Base-by-base conservation (phyloP, 2,329 filamentous ascomycete genomes). In the Botryotinia convoluta region DNA sequence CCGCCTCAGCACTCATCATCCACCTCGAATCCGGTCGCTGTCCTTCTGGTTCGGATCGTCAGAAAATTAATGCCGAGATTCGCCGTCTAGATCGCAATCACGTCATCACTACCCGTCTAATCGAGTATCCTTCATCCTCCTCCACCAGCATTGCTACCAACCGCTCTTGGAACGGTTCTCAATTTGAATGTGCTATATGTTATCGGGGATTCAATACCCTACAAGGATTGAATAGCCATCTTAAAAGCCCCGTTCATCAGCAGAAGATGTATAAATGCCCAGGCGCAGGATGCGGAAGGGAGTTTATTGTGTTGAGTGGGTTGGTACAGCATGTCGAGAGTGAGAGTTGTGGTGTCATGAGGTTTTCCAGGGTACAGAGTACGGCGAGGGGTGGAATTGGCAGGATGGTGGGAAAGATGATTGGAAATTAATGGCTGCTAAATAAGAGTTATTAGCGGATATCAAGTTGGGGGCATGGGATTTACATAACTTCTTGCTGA, bases 1-100 rank as follows among this genome's bases (percentile, higher is more conserved):
- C 86, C 0, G 87, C 88, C 2, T 87, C 85, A 1, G 89, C 88
- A 6, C 76, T 91, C 83, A 89, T 77, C 88, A 92, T 91, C 0
- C 90, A 92, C 75, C 80, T 77, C 0, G 86, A 86, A n/a, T 80
- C 82, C 0, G 92, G 89, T 69, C 83, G 84, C 0, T 79, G 79
- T 0, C 86, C 87, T 0, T 81, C 78, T 0, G 71, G 76, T 4
- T 61, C 90, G 2, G 84, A 87, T 77, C 85, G 86, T 16, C 84
- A 87, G 16, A 79, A 75, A 4, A 82, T 91, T 6, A 86, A 86
- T 78, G 74, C 78, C 0, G 78, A 83, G 18, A 80, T 90, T 12
- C 83, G 84, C 3, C 73, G 77, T 22, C 81, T 83, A 1, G 89
- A 91, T 73, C 83, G 83, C 0, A 59, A 82, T 7, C 84, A 86